Base-by-base conservation (phyloP, 805 yeast genomes). In the Candida piceae region DNA sequence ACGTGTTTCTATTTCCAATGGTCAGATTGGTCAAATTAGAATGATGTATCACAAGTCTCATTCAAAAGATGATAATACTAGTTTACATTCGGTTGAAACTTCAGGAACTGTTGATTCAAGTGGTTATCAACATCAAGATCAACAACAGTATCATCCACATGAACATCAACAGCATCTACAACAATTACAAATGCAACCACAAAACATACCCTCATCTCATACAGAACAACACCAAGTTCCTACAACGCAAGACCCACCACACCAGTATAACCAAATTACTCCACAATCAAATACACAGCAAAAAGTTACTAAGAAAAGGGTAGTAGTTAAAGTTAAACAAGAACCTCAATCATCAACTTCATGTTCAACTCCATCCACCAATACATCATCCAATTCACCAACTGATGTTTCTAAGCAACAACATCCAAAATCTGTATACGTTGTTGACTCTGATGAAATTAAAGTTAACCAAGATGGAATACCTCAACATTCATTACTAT, bases 1-100 rank as follows among this genome's bases (percentile, higher is more conserved):
- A 55, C 70, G 94, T 53, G 78, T 84, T 3, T 83, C 93, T 30
- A 84, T 84, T 35, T 81, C 90, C 9, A 84, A 84, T 60, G 94
- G 94, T 51, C 94, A 84, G 53, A 84, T 84, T 46, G 84, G 88
- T 32, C 94, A 84, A 52, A 72, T 84, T 24, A 52, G 57, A 35
- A 53, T 51, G 55, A 50, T 59, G 51, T 59, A 50, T 36, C 52
- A 49, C n/a, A 38, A 38, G 23, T 29, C 21, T 24, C 36, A 47
- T 4, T 3, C 29, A 8, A 40, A 41, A 15, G 41, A 38, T 10
- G 31, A 24, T 11, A 27, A 23, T 11, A 29, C 11, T 15, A 24
- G 26, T 24, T 9, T 24, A 9, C 26, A 24, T 24, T 24, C 26
- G 13, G 12, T 13, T 7, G 26, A 24, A 9, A 12, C 13, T 24